These are phyloP conservation scores for Rhamnella rubrinervis DNA, from an alignment of 331 rosid genomes.

Conservation along the genomic window DNA sequence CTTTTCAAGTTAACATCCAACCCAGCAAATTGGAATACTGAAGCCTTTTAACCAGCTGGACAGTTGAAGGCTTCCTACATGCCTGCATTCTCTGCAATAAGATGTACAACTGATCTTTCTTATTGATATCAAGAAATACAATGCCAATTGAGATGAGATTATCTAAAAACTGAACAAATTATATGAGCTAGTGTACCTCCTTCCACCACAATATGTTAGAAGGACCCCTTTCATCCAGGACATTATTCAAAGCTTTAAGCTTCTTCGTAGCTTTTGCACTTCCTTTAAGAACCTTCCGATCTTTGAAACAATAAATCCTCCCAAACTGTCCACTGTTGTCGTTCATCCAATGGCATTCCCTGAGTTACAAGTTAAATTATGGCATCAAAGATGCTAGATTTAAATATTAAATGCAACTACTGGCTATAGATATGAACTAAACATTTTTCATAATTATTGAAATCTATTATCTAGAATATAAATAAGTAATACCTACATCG, in stretches of 20 bases:
- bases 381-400: conserved; percentile 1
- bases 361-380: conserved; percentile 25
- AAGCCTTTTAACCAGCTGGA: conserved; percentile 70
- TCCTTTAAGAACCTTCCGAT: conserved; percentile 45
- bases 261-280: conserved; percentile 58
- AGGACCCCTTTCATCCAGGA: conserved; percentile 63
- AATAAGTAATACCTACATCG: too few species aligned
- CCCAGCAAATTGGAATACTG: conserved; percentile 82
- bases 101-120: neutral
- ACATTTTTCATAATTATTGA: neutral
- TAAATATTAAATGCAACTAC: neutral
- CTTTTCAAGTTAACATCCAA: too few species aligned
- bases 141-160: neutral
- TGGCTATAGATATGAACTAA: neutral
- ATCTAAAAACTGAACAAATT: neutral
- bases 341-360: conserved; percentile 11
- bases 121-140: conserved; percentile 11
- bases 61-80: conserved; percentile 75
- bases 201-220: conserved; percentile 89
- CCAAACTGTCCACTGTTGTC: conserved; percentile 38
- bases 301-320: conserved; percentile 40
- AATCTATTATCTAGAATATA: too few species aligned
- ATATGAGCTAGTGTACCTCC: conserved; percentile 45
- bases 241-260: conserved; percentile 32
- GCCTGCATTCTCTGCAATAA: conserved; percentile 58